Percentiles rank a stretch among this genome's conserved stretches.
Conservation (phyloP, 352 stramenopile species). For the Globisporangium alternatum region DNA sequence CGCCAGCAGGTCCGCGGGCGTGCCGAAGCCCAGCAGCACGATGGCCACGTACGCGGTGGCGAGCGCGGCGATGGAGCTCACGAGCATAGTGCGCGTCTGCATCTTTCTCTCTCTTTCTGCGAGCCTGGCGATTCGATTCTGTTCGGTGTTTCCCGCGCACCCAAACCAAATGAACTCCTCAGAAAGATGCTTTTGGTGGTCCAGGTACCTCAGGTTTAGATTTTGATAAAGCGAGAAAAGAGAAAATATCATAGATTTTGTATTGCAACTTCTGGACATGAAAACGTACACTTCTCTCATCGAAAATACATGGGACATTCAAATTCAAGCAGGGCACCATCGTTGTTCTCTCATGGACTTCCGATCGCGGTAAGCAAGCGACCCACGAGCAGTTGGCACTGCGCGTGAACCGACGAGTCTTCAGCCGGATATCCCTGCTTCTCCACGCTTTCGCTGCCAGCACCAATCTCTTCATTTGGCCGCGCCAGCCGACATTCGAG, state of each 20-base stretch:
- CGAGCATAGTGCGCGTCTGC: constrained; percentile 12
- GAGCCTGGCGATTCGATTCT: neutral
- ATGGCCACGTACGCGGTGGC: constrained; percentile 4
- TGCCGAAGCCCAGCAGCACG: constrained; percentile 10
- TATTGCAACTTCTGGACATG: neutral
- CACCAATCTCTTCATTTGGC: neutral
- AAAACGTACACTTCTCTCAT: neutral
- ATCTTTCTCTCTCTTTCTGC: constrained; percentile 5
- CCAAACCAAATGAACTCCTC: neutral
- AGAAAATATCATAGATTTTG: neutral
- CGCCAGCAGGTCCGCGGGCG: neutral
- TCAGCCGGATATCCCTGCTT: neutral
- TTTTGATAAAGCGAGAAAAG: neutral
- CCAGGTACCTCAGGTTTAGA: neutral
- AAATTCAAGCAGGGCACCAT: neutral
- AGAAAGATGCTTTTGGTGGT: neutral
- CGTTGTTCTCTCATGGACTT: neutral
- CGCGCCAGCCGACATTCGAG: constrained; percentile 5
- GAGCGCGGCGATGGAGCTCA: constrained; percentile 10
- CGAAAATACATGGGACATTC: neutral
- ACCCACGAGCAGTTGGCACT: constrained; percentile 7
- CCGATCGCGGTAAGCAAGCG: constrained; percentile 3
- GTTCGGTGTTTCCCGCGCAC: neutral
- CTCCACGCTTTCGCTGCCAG: neutral
- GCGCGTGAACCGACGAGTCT: neutral